A percentile compares a stretch with the other conserved stretches of the same genome.
Evolutionary conservation across 108 stramenopile genomes (phyloP).

Genomic region (Chaetoceros tenuissimus): DNA sequence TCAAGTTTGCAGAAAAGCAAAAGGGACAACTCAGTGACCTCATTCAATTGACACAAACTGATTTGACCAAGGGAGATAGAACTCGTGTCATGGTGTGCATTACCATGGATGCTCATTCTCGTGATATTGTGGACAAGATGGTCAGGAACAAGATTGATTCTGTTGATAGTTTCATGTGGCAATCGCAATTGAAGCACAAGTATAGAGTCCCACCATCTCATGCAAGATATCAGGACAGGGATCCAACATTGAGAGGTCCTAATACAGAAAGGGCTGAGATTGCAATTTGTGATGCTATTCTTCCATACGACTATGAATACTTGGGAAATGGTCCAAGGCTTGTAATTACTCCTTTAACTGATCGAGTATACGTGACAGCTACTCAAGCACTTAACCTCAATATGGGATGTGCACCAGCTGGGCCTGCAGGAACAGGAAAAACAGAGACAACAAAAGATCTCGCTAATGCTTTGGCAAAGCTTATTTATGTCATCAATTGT

Average conservation of each 20-base stretch:
- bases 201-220: too few species aligned
- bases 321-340: constrained; percentile 84
- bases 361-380: constrained; percentile 88
- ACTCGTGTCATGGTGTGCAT: constrained; percentile 87
- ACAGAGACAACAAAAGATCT: constrained; percentile 89
- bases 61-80: constrained; percentile 61
- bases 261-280: constrained; percentile 70
- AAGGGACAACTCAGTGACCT: constrained; percentile 58
- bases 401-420: constrained; percentile 87
- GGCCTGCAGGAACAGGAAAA: constrained; percentile 87
- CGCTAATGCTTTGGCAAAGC: constrained; percentile 77
- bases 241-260: too few species aligned
- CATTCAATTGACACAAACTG: constrained; percentile 74
- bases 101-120: constrained; percentile 88
- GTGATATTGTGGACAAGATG: constrained; percentile 81
- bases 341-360: constrained; percentile 87
- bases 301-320: constrained; percentile 92
- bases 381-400: constrained; percentile 88
- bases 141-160: constrained; percentile 79
- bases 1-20: constrained; percentile 65
- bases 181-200: constrained; percentile 84
- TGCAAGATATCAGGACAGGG: too few species aligned
- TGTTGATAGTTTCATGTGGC: constrained; percentile 76
- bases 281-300: constrained; percentile 74
- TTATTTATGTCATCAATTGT: constrained; percentile 89